A percentile compares a stretch with the other conserved stretches of the same genome.
Evolutionary conservation across 768 basidiomycete species (phyloP).

Genomic region (Hydnomerulius pinastri): DNA sequence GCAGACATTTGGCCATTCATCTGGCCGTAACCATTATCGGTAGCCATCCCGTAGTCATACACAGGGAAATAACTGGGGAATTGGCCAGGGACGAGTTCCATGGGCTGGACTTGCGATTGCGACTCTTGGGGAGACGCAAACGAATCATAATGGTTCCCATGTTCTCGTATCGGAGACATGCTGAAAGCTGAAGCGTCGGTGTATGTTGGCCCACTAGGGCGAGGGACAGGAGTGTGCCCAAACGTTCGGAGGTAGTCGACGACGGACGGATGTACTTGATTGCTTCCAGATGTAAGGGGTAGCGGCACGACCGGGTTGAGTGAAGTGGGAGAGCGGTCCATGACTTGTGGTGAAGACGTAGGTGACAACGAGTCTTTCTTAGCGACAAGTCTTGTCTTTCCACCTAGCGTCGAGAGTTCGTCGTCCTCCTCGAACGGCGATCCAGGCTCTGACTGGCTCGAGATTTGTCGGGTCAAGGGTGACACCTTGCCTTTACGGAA

Average conservation of each 20-base stretch:
- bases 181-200: slow-evolving; percentile 23
- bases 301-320: slow-evolving; percentile 73
- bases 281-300: slow-evolving; percentile 54
- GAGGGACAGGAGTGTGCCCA: slow-evolving; percentile 26
- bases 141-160: slow-evolving; percentile 16
- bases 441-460: slow-evolving; percentile 40
- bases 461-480: slow-evolving; percentile 38
- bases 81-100: slow-evolving; percentile 33
- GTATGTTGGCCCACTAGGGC: slow-evolving; percentile 25
- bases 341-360: slow-evolving; percentile 37
- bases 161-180: slow-evolving; percentile 26
- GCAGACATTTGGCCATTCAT: slow-evolving; percentile 40
- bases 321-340: slow-evolving; percentile 70
- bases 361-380: slow-evolving; percentile 62
- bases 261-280: slow-evolving; percentile 61
- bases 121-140: slow-evolving; percentile 20
- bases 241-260: slow-evolving; percentile 73
- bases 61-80: slow-evolving; percentile 78
- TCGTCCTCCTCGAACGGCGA: slow-evolving; percentile 57
- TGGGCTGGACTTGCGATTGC: slow-evolving; percentile 28
- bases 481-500: slow-evolving; percentile 59
- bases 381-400: slow-evolving; percentile 64
- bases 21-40: slow-evolving; percentile 36
- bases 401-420: slow-evolving; percentile 63
- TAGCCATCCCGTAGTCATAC: slow-evolving; percentile 61